Base-by-base conservation (phyloP, 768 basidiomycete genomes). In the Rubroboletus pulcherrimus region DNA sequence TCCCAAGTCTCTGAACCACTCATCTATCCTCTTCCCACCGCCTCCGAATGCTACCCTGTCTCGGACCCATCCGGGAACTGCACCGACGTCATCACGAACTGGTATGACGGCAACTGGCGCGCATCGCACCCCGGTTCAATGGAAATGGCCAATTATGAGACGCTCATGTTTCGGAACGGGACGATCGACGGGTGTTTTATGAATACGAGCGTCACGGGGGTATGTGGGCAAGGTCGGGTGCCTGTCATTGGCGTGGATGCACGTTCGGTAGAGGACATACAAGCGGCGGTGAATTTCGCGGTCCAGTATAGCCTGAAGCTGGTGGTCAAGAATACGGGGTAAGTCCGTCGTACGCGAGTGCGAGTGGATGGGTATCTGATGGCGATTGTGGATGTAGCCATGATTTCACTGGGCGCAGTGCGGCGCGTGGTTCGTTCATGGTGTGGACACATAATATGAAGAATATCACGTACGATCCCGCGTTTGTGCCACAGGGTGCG, bases 401-500 rank as follows among this genome's bases (percentile, higher is more conserved):
- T 60, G 74, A 77, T 55, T 74, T 65, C 37, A 59, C 75, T 4
- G 77, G 77, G 31, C 68, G 76, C 7, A 76, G 74, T 51, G 57
- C 73, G 15, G 75, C 71, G 7, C 59, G 68, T 19, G 74, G 72
- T 4, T 64, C 71, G 1, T 73, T 78, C 41, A 43, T 74, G 40
- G 61, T 78, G 29, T 79, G 75, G 74, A 78, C 73, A 0, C 77
- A 76, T 45, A 60, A 75, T 42, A 64, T 75, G 60, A 73, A 75
- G 66, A 66, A 74, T 24, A 71, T 74, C 52, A 68, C 63, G 1
- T 75, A 71, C 34, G 57, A 73, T 21, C 12, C 63, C 2, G 52
- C 56, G 5, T 75, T 74, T 53, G 49, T 48, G 7, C 75, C 77
- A 0, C 57, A 70, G 7, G 76, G 79, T 24, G 61, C 53, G 2